Evolutionary conservation across 148 eudicot species (phyloP).

Genomic region (Persicaria maculosa): DNA sequence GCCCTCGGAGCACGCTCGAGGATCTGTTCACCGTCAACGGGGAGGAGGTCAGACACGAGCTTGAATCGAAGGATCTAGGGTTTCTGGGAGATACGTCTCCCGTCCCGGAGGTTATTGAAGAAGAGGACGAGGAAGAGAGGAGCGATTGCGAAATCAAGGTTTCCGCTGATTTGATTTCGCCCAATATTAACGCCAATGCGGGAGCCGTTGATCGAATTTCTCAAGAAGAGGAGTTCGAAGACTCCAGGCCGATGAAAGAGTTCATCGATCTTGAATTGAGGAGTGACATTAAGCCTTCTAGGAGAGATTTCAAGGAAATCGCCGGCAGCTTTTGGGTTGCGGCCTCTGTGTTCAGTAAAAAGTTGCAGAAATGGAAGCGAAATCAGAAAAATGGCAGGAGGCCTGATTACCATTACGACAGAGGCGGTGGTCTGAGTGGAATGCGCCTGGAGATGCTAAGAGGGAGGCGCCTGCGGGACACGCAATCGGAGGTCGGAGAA

Average conservation of each 20-base stretch:
- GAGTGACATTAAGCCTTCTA: constrained; percentile 16
- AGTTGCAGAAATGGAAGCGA: constrained; percentile 60
- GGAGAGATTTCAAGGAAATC: constrained; percentile 39
- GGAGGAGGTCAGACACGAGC: constrained; percentile 3
- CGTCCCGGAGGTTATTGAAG: constrained; percentile 22
- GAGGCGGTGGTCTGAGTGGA: constrained; percentile 15
- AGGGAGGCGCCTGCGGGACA: constrained; percentile 28
- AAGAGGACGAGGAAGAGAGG: constrained; percentile 14
- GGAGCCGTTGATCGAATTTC: constrained; percentile 17
- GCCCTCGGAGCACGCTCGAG: constrained; percentile 33
- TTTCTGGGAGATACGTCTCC: constrained; percentile 28
- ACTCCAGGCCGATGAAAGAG: constrained; percentile 67
- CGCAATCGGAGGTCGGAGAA: constrained; percentile 43
- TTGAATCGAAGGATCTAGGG: constrained; percentile 52
- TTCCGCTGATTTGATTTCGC: constrained; percentile 19
- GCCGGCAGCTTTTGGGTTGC: constrained; percentile 52
- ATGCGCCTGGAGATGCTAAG: constrained; percentile 21
- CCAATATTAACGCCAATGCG: constrained; percentile 4
- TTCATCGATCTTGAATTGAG: constrained; percentile 72
- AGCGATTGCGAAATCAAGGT: constrained; percentile 34
- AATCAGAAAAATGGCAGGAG: constrained; percentile 33
- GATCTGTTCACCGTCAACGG: constrained; percentile 45
- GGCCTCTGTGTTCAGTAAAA: constrained; percentile 75
- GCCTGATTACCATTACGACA: not conserved
- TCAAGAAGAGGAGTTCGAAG: constrained; percentile 16